A percentile compares a stretch with the other conserved stretches of the same genome.
These are phyloP conservation scores for Populus euphratica DNA, from an alignment of 345 rosid species.

Conservation along the genomic window DNA sequence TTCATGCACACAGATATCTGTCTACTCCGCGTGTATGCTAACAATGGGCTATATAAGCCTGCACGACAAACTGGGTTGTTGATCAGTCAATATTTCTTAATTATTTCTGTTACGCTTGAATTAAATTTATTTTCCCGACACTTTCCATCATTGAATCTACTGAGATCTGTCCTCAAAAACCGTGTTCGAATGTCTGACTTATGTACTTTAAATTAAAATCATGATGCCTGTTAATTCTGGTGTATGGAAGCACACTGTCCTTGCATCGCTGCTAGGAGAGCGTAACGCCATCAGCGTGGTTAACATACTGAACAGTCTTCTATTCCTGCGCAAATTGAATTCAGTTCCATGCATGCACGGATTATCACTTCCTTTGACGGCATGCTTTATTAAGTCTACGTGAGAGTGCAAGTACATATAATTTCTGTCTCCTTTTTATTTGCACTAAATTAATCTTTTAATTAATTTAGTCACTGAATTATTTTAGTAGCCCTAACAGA, in stretches of 20 bases:
- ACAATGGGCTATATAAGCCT: not conserved
- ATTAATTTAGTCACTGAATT: not conserved
- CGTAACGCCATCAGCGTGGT: not conserved
- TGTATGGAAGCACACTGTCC: not conserved
- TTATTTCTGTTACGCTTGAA: not conserved
- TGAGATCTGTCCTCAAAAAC: not conserved
- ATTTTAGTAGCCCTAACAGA: conserved; percentile 8
- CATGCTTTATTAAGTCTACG: not conserved
- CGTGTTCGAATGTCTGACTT: not conserved
- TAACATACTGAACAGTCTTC: no score
- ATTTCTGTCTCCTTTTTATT: not conserved
- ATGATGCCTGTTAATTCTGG: not conserved
- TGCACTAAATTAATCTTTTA: no score
- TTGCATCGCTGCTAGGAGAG: not conserved
- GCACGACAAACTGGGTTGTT: not conserved
- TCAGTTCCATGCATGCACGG: no score
- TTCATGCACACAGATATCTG: no score
- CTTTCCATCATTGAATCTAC: not conserved
- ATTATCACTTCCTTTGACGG: no score
- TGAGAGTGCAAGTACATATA: no score
- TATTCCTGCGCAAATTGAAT: no score
- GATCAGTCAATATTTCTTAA: not conserved
- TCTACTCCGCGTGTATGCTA: not conserved
- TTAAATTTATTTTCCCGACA: not conserved
- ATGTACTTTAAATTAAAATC: no score